Conservation (phyloP, 2,329 filamentous ascomycete genomes). For the Didymella keratinophila region DNA sequence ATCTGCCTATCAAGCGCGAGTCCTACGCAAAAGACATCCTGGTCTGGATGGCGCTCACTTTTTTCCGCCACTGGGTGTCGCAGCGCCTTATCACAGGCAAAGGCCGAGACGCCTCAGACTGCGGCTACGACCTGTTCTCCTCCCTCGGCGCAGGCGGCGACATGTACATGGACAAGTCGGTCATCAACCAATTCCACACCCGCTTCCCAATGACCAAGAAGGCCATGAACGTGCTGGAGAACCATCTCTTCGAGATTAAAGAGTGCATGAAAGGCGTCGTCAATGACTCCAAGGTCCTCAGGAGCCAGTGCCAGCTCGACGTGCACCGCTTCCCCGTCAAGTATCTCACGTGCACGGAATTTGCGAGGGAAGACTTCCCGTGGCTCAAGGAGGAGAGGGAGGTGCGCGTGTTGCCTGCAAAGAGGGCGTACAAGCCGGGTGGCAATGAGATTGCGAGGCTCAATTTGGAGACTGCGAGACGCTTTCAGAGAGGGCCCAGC, state of each 20-base stretch:
- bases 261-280: slow-evolving; percentile 53
- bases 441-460: slow-evolving; percentile 41
- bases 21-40: slow-evolving; percentile 59
- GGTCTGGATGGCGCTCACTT: slow-evolving; percentile 59
- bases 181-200: slow-evolving; percentile 51
- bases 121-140: slow-evolving; percentile 57
- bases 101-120: slow-evolving; percentile 52
- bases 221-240: slow-evolving; percentile 53
- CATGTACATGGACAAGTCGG: slow-evolving; percentile 53
- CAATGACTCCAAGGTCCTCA: slow-evolving; percentile 46
- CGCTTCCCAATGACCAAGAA: slow-evolving; percentile 56
- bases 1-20: slow-evolving; percentile 51
- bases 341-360: slow-evolving; percentile 56
- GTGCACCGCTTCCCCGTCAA: slow-evolving; percentile 45
- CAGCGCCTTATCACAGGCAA: slow-evolving; percentile 52
- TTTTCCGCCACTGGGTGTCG: slow-evolving; percentile 59
- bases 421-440: slow-evolving; percentile 33
- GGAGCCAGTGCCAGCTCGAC: slow-evolving; percentile 52
- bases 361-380: slow-evolving; percentile 53
- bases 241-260: slow-evolving; percentile 54
- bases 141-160: slow-evolving; percentile 52
- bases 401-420: slow-evolving; percentile 13
- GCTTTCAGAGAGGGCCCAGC: slow-evolving; percentile 20
- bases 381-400: slow-evolving; percentile 42
- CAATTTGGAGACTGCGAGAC: slow-evolving; percentile 33